Conservation (phyloP, 257 asterid species). For the Plantago major region DNA sequence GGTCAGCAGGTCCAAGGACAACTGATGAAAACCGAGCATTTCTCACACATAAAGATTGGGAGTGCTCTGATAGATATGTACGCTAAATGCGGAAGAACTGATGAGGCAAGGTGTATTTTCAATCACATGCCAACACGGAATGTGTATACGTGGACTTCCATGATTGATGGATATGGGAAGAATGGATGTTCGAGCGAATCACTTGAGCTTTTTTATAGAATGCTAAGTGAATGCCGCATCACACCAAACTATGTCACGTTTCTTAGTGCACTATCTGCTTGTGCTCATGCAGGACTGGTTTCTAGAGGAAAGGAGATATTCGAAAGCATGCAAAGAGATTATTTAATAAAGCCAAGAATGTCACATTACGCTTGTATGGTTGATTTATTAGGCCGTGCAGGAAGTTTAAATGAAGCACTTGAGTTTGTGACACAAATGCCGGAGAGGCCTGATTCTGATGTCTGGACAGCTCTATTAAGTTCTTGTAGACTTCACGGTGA, state of each 20-base stretch:
- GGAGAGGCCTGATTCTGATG: slow-evolving; percentile 67
- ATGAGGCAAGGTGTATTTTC: slow-evolving; percentile 63
- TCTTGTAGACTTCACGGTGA: slow-evolving; percentile 74
- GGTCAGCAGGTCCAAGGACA: slow-evolving; percentile 81
- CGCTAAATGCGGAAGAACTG: slow-evolving; percentile 72
- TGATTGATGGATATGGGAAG: slow-evolving; percentile 94
- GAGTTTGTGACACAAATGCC: slow-evolving; percentile 62
- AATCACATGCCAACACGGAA: slow-evolving; percentile 63
- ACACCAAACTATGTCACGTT: slow-evolving; percentile 75
- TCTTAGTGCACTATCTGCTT: slow-evolving; percentile 75
- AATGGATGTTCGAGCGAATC: slow-evolving; percentile 71
- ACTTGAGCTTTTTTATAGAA: slow-evolving; percentile 48
- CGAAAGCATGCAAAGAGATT: slow-evolving; percentile 48
- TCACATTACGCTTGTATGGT: slow-evolving; percentile 91
- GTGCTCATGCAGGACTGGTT: slow-evolving; percentile 84
- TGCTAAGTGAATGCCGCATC: slow-evolving; percentile 31
- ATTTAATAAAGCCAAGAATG: slow-evolving; percentile 73
- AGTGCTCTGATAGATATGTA: slow-evolving; percentile 92
- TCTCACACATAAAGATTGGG: slow-evolving; percentile 53
- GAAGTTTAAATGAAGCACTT: slow-evolving; percentile 57
- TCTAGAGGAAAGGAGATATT: slow-evolving; percentile 58
- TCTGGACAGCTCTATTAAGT: slow-evolving; percentile 88
- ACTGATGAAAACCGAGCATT: slow-evolving; percentile 45
- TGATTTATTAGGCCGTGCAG: slow-evolving; percentile 84
- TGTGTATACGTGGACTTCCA: slow-evolving; percentile 88